A percentile compares a stretch with the other conserved stretches of the same genome.
Conservation (phyloP, 2,329 filamentous ascomycete genomes). For the Stemphylium vesicarium region DNA sequence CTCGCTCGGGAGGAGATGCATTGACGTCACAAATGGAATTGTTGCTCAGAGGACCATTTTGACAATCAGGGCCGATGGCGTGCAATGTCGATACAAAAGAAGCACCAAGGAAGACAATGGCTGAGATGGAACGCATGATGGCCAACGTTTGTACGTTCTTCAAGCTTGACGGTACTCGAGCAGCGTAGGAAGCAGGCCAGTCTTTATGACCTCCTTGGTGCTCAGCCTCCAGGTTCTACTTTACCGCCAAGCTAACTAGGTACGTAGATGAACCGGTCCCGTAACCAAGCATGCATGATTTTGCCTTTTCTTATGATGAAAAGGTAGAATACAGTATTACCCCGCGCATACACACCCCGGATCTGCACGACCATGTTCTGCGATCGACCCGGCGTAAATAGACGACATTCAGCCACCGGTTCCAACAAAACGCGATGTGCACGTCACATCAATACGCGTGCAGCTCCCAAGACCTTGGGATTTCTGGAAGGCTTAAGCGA, state of each 20-base stretch:
- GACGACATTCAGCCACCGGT: conserved; percentile 20
- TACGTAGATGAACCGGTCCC: not conserved
- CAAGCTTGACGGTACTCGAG: not conserved
- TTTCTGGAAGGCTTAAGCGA: too few species aligned
- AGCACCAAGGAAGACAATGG: conserved; percentile 5
- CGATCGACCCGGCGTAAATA: conserved; percentile 8
- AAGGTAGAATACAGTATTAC: conserved; percentile 2
- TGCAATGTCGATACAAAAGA: conserved; percentile 2
- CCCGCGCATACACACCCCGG: conserved; percentile 6
- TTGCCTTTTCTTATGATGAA: not conserved
- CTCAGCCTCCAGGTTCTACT: not conserved
- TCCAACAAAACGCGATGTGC: not conserved
- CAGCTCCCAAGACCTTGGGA: too few species aligned
- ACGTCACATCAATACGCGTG: conserved; percentile 1
- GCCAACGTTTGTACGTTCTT: not conserved
- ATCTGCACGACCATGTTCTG: conserved; percentile 6
- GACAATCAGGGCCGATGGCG: conserved; percentile 54
- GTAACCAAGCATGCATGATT: not conserved
- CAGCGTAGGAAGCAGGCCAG: not conserved
- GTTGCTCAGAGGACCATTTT: conserved; percentile 55
- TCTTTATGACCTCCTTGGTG: not conserved
- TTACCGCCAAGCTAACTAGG: not conserved
- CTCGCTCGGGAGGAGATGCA: conserved; percentile 49
- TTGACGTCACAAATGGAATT: conserved; percentile 59
- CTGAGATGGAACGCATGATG: conserved; percentile 9